Base-by-base conservation (phyloP, 1,284 basidiomycete genomes). In the Xerocomus amazonicus region DNA sequence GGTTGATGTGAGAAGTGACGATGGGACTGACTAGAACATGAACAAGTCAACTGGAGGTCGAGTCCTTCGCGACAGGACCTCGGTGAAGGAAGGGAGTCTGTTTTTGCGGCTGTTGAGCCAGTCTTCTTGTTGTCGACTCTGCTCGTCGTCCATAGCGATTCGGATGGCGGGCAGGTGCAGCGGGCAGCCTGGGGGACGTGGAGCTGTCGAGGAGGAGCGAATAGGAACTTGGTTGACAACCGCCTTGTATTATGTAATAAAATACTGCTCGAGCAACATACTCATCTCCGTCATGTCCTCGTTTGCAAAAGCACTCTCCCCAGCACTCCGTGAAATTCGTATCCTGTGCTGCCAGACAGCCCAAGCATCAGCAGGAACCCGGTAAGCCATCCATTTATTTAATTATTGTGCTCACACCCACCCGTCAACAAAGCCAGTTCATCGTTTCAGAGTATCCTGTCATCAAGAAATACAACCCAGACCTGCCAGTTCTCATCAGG, bases 31-130 rank as follows among this genome's bases (percentile, higher is more conserved):
- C 92, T 98, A 98, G 77, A 97, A 97, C 86, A 96, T 97, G 76
- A 96, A 97, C 45, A 98, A 78, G 75, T 99, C 96, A 37, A 98
- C 92, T 9, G 96, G 96, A 0, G 96, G 91, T 54, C 90, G 77
- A 10, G 96, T 98, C 61, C 88, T 79, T 58, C 92, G 77, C 26
- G 89, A 89, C 27, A 96, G 78, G 42, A 94, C 91, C 72, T 95
- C 91, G 26, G 83, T 83, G 58, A 93, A 87, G 10, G 87, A 83
- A 10, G 87, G 87, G 14, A 90, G 74, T 58, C 87, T 78, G 65
- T 87, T 80, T 70, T 78, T 78, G 67, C 86, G 79, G 63, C 72
- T 80, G 56, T 69, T 75, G 17, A 77, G 76, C 81, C 80, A 85
- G 58, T 87, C 84, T 68, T 88, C 84, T 57, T 84, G 80, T 50